Conservation (phyloP, 73 alveolate species). For the Effrenium voratum region DNA sequence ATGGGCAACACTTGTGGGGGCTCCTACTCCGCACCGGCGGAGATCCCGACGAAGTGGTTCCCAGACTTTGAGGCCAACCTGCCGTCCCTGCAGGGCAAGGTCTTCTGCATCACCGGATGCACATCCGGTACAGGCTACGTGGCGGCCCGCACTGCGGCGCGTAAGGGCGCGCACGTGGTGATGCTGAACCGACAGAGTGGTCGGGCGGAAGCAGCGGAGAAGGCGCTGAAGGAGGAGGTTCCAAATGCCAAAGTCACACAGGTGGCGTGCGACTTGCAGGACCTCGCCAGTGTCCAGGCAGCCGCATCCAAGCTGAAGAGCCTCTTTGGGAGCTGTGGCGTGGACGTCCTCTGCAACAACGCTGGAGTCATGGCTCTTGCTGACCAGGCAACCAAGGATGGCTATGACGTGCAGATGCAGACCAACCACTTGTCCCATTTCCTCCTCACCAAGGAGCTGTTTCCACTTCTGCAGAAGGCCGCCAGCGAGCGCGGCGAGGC, state of each 20-base stretch:
- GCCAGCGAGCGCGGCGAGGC: slow-evolving; percentile 35
- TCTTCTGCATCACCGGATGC: slow-evolving; percentile 43
- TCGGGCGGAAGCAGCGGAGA: slow-evolving; percentile 4
- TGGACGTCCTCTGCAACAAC: slow-evolving; percentile 72
- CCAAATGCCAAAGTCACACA: not conserved
- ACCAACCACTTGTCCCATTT: slow-evolving; percentile 79
- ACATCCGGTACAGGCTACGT: slow-evolving; percentile 69
- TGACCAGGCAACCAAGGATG: slow-evolving; percentile 51
- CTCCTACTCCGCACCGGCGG: no score
- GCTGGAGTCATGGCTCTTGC: slow-evolving; percentile 16
- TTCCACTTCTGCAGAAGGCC: slow-evolving; percentile 15
- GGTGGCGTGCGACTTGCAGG: slow-evolving; percentile 43
- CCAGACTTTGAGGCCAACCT: no score
- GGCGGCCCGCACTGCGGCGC: not conserved
- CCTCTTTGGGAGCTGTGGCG: not conserved
- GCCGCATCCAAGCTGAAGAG: not conserved
- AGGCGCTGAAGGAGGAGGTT: not conserved
- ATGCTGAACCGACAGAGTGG: slow-evolving; percentile 10
- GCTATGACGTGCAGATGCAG: slow-evolving; percentile 67
- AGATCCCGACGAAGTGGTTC: no score
- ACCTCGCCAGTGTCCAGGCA: slow-evolving; percentile 19
- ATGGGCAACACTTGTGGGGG: no score
- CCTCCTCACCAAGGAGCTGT: slow-evolving; percentile 45
- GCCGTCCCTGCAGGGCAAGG: slow-evolving; percentile 51
- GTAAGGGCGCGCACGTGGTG: slow-evolving; percentile 23